A percentile compares a stretch with the other conserved stretches of the same genome.
Conservation (phyloP, 176 grass and related monocot genomes). For the Tuctoria greenei region DNA sequence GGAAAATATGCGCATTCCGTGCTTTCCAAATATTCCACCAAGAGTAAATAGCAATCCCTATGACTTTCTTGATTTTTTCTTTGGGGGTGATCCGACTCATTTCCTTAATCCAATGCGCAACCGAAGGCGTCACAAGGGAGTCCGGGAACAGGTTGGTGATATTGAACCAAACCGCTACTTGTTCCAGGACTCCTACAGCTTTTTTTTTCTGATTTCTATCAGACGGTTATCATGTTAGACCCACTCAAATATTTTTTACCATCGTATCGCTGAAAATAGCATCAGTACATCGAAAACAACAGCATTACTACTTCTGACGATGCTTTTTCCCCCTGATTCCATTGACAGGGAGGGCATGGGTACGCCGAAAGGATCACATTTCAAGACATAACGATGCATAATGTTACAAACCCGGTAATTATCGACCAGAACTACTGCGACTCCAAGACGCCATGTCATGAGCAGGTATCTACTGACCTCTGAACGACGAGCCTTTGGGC, state of each 20-base stretch:
- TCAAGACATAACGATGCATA: slow-evolving; percentile 54
- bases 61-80: too few species aligned
- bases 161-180: too few species aligned
- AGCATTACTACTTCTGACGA: background rate
- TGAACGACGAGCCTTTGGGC: background rate
- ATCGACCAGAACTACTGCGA: slow-evolving; percentile 85
- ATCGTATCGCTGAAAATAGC: background rate
- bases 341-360: slow-evolving; percentile 60
- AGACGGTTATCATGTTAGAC: too few species aligned
- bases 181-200: too few species aligned
- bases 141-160: too few species aligned
- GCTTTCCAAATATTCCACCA: too few species aligned
- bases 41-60: too few species aligned
- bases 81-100: too few species aligned
- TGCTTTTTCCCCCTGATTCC: background rate
- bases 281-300: background rate
- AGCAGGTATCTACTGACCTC: slow-evolving; percentile 41
- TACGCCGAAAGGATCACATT: slow-evolving; percentile 64
- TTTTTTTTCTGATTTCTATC: too few species aligned
- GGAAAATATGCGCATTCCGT: too few species aligned
- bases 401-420: slow-evolving; percentile 64
- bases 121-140: too few species aligned
- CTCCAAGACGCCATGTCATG: slow-evolving; percentile 46
- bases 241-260: background rate
- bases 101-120: too few species aligned